Percentiles rank a stretch among this genome's conserved stretches.
Conservation (phyloP, 345 rosid genomes). For the Zanthoxylum bungeanum region DNA sequence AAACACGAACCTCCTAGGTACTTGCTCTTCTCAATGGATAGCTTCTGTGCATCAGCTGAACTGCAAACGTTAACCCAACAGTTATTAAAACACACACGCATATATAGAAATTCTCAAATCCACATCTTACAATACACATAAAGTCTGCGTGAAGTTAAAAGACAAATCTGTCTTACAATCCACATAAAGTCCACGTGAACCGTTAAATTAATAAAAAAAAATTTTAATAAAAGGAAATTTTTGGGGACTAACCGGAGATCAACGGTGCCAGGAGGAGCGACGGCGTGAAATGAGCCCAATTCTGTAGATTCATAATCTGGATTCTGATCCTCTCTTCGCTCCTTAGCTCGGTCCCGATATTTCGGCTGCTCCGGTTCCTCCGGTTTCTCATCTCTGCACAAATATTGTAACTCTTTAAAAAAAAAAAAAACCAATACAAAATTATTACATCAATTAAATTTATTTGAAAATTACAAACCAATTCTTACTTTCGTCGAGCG, state of each 20-base stretch:
- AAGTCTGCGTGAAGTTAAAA: too few species aligned
- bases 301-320: constrained; percentile 88
- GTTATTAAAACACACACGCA: not conserved
- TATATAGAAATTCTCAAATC: too few species aligned
- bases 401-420: not conserved
- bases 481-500: constrained; percentile 75
- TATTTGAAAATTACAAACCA: not conserved
- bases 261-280: constrained; percentile 90
- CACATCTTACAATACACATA: too few species aligned
- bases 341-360: constrained; percentile 95
- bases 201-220: not conserved
- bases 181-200: too few species aligned
- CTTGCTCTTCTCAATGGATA: constrained; percentile 97
- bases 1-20: constrained; percentile 87
- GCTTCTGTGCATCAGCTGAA: constrained; percentile 73
- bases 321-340: constrained; percentile 94
- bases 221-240: too few species aligned
- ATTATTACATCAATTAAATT: not conserved
- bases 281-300: constrained; percentile 88
- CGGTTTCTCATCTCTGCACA: constrained; percentile 76
- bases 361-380: constrained; percentile 76
- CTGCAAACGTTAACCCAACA: constrained; percentile 22
- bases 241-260: constrained; percentile 52
- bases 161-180: too few species aligned
- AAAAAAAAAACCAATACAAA: too few species aligned